phyloP scores from a whole-genome alignment of 2,329 filamentous ascomycete species.

The Aspergillus pseudoviridinutans region DNA sequence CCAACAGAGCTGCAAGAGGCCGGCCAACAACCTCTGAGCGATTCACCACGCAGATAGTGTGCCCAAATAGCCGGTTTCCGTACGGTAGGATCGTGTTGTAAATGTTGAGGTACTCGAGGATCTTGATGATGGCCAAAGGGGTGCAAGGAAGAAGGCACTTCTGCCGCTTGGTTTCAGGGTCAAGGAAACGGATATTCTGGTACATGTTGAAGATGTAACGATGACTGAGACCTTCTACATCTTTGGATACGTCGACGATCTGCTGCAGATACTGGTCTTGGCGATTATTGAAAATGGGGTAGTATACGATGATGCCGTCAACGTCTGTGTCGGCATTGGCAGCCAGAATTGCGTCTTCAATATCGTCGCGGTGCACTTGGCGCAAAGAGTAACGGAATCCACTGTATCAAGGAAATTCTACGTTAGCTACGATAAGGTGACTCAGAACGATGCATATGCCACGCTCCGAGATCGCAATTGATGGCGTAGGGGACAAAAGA shows the following conservation, averaged over 20 bases:
- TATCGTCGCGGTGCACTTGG: slow-evolving; percentile 76
- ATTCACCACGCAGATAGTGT: slow-evolving; percentile 95
- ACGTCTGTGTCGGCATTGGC: slow-evolving; percentile 76
- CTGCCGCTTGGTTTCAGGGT: slow-evolving; percentile 61
- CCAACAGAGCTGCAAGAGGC: slow-evolving; percentile 84
- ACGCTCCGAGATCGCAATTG: slow-evolving; percentile 14
- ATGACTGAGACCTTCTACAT: slow-evolving; percentile 92
- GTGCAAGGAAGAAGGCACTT: slow-evolving; percentile 96
- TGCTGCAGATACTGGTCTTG: slow-evolving; percentile 97
- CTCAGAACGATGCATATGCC: not conserved
- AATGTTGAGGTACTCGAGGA: slow-evolving; percentile 89
- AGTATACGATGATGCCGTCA: slow-evolving; percentile 95
- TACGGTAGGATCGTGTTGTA: slow-evolving; percentile 94
- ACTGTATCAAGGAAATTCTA: slow-evolving; percentile 44
- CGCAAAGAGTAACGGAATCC: slow-evolving; percentile 87
- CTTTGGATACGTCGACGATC: slow-evolving; percentile 83
- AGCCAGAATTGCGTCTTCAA: slow-evolving; percentile 81
- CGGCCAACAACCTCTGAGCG: slow-evolving; percentile 92
- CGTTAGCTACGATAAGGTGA: slow-evolving; percentile 17
- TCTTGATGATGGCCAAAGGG: slow-evolving; percentile 92
- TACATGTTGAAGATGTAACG: slow-evolving; percentile 99
- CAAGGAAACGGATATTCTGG: slow-evolving; percentile 93
- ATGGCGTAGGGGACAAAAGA: slow-evolving; percentile 17
- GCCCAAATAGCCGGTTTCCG: slow-evolving; percentile 87
- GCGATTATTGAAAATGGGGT: slow-evolving; percentile 87